Base-by-base conservation (phyloP, 495 filamentous ascomycete species). In the Podospora pseudopauciseta region DNA sequence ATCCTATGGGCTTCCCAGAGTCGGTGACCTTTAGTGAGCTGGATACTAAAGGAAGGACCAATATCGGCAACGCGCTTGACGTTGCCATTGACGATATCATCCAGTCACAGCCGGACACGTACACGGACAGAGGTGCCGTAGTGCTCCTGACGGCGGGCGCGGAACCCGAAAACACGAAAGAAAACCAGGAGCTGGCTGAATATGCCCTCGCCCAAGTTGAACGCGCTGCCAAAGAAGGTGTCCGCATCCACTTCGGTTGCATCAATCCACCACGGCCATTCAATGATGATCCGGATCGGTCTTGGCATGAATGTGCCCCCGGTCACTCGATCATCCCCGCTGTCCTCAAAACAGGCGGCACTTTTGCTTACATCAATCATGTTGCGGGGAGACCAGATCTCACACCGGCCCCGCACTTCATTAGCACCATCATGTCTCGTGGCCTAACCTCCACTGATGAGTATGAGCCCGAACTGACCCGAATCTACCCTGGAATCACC, bases 191-290 rank as follows among this genome's bases (percentile, higher is more conserved):
- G 4, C 66, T 26, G 6, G 30, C 58, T 1, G 57, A 57, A 1
- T 34, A 65, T 26, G 57, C 63, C 4, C 64, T 70, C 6, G 13
- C 18, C 7, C 71, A 73, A 55, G 28, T 72, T 11, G 39, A 58
- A n/a, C 67, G 72, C 26, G 71, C 73, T 20, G 20, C 15, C 5
- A 32, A 62, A 7, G 72, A 75, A 39, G 73, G 69, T 56, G 71
- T 75, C 53, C 67, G 73, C 32, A 68, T 75, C 4, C 71, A 75
- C 60, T 72, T 72, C 39, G 72, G 54, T 2, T 73, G 73, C 53
- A 67, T 73, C 65, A 68, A 64, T 69, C 44, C 65, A n/a, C 65
- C 65, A 0, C 20, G 30, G 26, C n/a, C 32, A 15, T 6, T 49
- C 4, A 7, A 27, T 1, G 15, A 34, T 13, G 19, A 59, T 23